These are phyloP conservation scores for Geosmithia putterillii DNA, from an alignment of 2,329 filamentous ascomycete species.

Conservation along the genomic window DNA sequence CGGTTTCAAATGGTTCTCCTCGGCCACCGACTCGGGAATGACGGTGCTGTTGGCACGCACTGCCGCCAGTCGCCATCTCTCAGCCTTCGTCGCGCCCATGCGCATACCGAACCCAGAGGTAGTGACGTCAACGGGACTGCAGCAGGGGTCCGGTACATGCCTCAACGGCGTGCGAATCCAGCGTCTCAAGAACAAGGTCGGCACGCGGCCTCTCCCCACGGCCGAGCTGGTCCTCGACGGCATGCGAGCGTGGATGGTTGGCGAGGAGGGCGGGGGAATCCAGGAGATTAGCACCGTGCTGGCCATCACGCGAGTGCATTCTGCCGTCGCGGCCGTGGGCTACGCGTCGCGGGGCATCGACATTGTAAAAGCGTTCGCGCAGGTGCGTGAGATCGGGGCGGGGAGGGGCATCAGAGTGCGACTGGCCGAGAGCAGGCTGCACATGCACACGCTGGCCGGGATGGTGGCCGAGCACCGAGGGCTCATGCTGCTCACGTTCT, in stretches of 20 bases:
- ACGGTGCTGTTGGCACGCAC: conserved; percentile 52
- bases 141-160: conserved; percentile 8
- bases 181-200: conserved; percentile 60
- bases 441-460: conserved; percentile 45
- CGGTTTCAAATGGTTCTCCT: conserved; percentile 52
- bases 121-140: neutral
- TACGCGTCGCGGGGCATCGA: conserved; percentile 43
- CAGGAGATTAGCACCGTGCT: conserved; percentile 57
- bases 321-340: conserved; percentile 37
- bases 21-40: conserved; percentile 28
- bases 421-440: conserved; percentile 39
- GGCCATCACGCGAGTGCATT: conserved; percentile 52
- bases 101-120: conserved; percentile 15
- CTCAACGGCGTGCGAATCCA: conserved; percentile 59
- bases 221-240: conserved; percentile 55
- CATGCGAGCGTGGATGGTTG: conserved; percentile 56
- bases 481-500: conserved; percentile 41
- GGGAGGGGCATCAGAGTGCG: conserved; percentile 28
- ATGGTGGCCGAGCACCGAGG: conserved; percentile 43
- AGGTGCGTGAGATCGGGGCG: conserved; percentile 39
- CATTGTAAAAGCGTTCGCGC: conserved; percentile 44
- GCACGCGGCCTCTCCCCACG: conserved; percentile 57
- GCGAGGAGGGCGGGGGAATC: conserved; percentile 52
- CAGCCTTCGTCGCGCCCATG: conserved; percentile 55
- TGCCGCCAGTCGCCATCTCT: conserved; percentile 26